Conservation (phyloP, 495 filamentous ascomycete genomes). For the Xanthoparmelia taractica region DNA sequence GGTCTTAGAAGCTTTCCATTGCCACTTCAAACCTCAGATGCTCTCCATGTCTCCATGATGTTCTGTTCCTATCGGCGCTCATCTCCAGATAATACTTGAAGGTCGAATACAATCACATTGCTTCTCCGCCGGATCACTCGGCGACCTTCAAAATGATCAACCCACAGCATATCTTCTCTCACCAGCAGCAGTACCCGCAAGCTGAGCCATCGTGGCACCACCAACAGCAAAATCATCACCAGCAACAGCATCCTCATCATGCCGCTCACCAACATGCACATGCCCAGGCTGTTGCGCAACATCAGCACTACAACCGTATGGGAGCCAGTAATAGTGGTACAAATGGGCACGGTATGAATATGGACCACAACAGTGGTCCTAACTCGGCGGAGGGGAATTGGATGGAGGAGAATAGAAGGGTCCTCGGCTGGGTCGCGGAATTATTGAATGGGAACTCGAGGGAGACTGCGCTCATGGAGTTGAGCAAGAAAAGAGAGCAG, state of each 20-base stretch:
- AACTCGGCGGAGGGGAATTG: constrained; percentile 49
- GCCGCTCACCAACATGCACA: constrained; percentile 57
- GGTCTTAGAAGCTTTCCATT: not conserved
- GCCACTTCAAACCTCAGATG: constrained; percentile 2
- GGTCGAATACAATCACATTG: not conserved
- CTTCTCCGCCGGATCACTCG: constrained; percentile 4
- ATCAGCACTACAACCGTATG: constrained; percentile 75
- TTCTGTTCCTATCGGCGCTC: constrained; percentile 5
- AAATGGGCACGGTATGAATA: constrained; percentile 38
- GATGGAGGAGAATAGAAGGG: constrained; percentile 85
- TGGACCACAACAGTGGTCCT: constrained; percentile 48
- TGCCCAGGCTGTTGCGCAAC: constrained; percentile 57
- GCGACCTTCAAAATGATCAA: constrained; percentile 16
- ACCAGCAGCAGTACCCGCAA: constrained; percentile 76
- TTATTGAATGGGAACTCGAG: constrained; percentile 78
- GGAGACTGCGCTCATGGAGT: constrained; percentile 85
- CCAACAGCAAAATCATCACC: constrained; percentile 52
- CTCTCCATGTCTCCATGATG: constrained; percentile 14
- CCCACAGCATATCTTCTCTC: constrained; percentile 55
- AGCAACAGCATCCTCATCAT: constrained; percentile 52
- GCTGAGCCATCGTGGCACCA: constrained; percentile 74
- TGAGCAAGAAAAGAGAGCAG: constrained; percentile 98
- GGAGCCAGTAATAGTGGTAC: constrained; percentile 44
- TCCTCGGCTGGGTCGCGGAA: constrained; percentile 88
- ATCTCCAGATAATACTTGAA: constrained; percentile 10